Base-by-base conservation (phyloP, 148 eudicot genomes). In the Fagopyrum tataricum region DNA sequence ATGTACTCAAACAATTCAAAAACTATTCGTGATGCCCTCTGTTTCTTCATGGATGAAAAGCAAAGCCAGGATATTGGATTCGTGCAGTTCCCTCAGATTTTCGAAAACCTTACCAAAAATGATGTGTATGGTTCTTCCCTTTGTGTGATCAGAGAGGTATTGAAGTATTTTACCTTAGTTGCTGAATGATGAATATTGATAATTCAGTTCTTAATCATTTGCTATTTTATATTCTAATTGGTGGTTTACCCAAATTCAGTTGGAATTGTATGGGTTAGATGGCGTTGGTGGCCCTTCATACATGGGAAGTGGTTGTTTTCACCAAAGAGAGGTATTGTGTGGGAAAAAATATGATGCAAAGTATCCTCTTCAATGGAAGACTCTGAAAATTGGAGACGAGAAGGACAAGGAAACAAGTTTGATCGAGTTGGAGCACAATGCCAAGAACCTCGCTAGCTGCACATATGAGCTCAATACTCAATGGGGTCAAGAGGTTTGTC, bases 261-360 rank as follows among this genome's bases (percentile, higher is more conserved):
- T 91, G 62, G 98, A 94, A 44, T 79, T 89, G 8, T 78, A 77
- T 23, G 97, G 97, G 47, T 11, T 86, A 67, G 97, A 91, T 77
- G 97, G 94, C 7, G 4, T 78, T 77, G 98, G 96, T 72, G 98
- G 98, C 55, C 93, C 97, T 48, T 10, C 82, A 9, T 94, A 94
- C 14, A 43, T 85, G 24, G 98, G 98, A 76, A 87, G 85, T 2
- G 92, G 95, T 44, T 94, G 98, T 79, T 94, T 94, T 74, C 98
- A 91, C 72, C 83, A 87, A 53, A 83, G 98, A 84, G 97, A 89
- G 4, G 73, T 78, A 43, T 71, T 94, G 0, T 82, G 85, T 61
- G 98, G 98, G 20, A 82, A 71, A 72, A 82, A 77, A 48, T 87
- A 77, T 72, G 71, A 81, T 72, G 31, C 1, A 21, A 76, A 82